phyloP scores from a whole-genome alignment of 2,329 filamentous ascomycete genomes.

The Epichloe elymi region DNA sequence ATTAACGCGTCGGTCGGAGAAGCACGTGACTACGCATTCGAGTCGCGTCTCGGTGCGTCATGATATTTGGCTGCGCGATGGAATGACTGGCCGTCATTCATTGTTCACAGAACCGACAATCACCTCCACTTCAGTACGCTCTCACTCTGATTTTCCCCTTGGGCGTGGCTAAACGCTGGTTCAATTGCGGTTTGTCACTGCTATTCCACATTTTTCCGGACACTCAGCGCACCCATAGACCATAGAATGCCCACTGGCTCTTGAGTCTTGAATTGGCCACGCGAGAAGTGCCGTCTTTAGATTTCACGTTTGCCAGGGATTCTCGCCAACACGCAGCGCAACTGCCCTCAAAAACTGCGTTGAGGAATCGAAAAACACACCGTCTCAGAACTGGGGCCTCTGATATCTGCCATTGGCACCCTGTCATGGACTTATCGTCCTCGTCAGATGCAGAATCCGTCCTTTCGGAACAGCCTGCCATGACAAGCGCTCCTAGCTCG shows the following conservation, averaged over 20 bases:
- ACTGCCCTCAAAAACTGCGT: not conserved
- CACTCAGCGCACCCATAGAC: not conserved
- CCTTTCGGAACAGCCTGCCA: conserved; percentile 15
- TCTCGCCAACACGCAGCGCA: not conserved
- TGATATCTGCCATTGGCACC: not conserved
- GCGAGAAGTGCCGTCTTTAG: not conserved
- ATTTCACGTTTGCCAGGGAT: not conserved
- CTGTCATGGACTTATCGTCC: conserved; percentile 17
- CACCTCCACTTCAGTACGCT: not conserved
- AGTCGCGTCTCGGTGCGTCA: conserved; percentile 21
- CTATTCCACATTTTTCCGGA: not conserved
- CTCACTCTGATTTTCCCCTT: not conserved
- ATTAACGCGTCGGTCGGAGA: conserved; percentile 5
- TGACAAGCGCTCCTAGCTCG: conserved; percentile 25
- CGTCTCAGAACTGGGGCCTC: not conserved
- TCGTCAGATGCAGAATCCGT: conserved; percentile 20
- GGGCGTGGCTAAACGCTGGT: not conserved
- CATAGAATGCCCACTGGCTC: not conserved
- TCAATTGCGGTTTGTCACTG: not conserved
- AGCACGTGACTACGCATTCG: conserved; percentile 20
- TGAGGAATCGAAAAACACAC: not conserved
- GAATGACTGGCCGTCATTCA: not conserved
- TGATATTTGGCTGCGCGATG: conserved; percentile 10
- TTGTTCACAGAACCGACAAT: not conserved
- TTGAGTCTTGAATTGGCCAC: not conserved